A percentile compares a stretch with the other conserved stretches of the same genome.
phyloP scores from a whole-genome alignment of 768 basidiomycete species.

The Termitomyces sp. region DNA sequence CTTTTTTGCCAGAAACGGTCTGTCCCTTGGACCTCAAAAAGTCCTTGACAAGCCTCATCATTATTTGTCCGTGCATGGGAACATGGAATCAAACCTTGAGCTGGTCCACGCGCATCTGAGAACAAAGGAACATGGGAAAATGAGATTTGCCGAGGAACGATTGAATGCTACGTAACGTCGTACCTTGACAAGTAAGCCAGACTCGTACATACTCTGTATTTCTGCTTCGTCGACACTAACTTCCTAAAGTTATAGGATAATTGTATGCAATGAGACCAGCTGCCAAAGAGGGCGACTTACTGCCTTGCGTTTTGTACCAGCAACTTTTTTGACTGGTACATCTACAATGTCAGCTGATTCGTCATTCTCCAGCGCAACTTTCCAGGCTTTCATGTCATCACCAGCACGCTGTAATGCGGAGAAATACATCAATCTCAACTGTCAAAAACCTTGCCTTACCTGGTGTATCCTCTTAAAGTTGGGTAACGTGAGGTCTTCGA shows the following conservation, averaged over 20 bases:
- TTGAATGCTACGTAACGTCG: slow-evolving; percentile 15
- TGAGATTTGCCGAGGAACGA: slow-evolving; percentile 7
- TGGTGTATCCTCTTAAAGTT: slow-evolving; percentile 76
- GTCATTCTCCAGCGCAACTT: slow-evolving; percentile 56
- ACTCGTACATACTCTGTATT: slow-evolving; percentile 62
- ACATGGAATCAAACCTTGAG: slow-evolving; percentile 54
- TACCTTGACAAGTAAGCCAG: slow-evolving; percentile 65
- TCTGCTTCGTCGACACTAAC: slow-evolving; percentile 67
- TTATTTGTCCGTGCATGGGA: neutral
- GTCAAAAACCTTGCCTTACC: slow-evolving; percentile 33
- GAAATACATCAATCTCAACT: slow-evolving; percentile 1
- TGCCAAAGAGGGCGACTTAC: slow-evolving; percentile 37
- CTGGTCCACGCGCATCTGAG: slow-evolving; percentile 72
- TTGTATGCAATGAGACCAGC: slow-evolving; percentile 2
- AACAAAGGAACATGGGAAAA: slow-evolving; percentile 9
- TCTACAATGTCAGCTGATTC: slow-evolving; percentile 55
- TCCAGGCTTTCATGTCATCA: slow-evolving; percentile 67
- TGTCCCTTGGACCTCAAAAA: slow-evolving; percentile 68
- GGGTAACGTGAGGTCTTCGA: slow-evolving; percentile 82
- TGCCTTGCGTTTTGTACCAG: slow-evolving; percentile 67
- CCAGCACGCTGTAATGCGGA: slow-evolving; percentile 55
- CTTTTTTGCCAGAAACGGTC: slow-evolving; percentile 65
- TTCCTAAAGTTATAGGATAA: slow-evolving; percentile 38
- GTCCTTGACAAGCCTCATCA: slow-evolving; percentile 39
- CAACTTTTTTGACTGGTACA: slow-evolving; percentile 24